A percentile compares a stretch with the other conserved stretches of the same genome.
These are phyloP conservation scores for Rehmannia glutinosa DNA, from an alignment of 257 asterid genomes.

Conservation along the genomic window DNA sequence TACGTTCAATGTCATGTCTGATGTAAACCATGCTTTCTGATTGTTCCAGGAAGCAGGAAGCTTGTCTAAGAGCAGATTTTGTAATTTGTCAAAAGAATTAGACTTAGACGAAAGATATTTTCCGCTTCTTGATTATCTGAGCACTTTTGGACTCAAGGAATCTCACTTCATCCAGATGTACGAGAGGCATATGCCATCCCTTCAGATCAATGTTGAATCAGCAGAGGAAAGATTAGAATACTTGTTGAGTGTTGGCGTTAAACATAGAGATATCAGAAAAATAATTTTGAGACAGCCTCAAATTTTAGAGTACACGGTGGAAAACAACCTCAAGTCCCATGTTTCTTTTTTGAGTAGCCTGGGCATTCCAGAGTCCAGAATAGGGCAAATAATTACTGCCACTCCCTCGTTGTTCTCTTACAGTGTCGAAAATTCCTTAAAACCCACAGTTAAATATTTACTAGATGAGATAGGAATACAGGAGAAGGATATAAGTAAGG, in stretches of 20 bases:
- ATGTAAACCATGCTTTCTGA: constrained; percentile 12
- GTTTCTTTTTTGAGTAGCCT: constrained; percentile 65
- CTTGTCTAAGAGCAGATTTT: constrained; percentile 38
- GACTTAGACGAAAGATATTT: constrained; percentile 75
- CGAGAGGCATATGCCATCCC: constrained; percentile 94
- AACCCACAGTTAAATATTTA: constrained; percentile 82
- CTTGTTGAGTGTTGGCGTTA: constrained; percentile 78
- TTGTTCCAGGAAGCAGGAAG: constrained; percentile 46
- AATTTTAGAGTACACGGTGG: constrained; percentile 78
- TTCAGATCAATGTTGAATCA: constrained; percentile 76
- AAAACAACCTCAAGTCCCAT: constrained; percentile 80
- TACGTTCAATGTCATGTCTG: not conserved
- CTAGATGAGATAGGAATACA: constrained; percentile 83
- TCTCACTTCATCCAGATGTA: constrained; percentile 82
- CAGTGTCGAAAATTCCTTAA: constrained; percentile 83
- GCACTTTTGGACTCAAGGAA: constrained; percentile 78
- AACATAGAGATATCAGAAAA: constrained; percentile 70
- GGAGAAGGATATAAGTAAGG: constrained; percentile 69
- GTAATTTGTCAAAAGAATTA: constrained; percentile 60
- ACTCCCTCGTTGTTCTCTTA: constrained; percentile 90
- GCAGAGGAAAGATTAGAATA: constrained; percentile 77
- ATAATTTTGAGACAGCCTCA: constrained; percentile 92
- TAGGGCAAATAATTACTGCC: constrained; percentile 79
- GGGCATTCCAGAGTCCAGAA: constrained; percentile 84
- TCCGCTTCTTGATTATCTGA: constrained; percentile 81